A percentile compares a stretch with the other conserved stretches of the same genome.
Evolutionary conservation across 129 eudicot genomes (phyloP).

Genomic region (Ambrosia trifida): DNA sequence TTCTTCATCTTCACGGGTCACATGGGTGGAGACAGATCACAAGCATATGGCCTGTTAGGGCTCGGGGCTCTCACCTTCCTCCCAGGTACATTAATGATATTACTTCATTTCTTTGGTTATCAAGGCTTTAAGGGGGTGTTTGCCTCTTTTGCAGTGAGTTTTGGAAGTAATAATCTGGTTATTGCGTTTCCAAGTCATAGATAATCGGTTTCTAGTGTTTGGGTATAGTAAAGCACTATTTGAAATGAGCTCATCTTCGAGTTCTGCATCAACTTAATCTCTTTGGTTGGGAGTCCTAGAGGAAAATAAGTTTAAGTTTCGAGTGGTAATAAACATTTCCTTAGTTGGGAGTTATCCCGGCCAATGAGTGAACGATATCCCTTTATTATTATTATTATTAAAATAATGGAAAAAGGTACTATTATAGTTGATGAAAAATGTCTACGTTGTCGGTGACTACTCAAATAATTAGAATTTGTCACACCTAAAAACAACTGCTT

Average conservation of each 20-base stretch:
- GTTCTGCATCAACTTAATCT: too few species aligned
- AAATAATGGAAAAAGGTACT: too few species aligned
- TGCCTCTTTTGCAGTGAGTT: not conserved
- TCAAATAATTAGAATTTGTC: not conserved
- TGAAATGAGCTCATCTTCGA: too few species aligned
- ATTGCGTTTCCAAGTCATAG: not conserved
- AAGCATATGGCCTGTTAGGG: constrained; percentile 88
- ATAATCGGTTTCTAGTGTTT: not conserved
- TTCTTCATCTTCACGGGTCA: constrained; percentile 82
- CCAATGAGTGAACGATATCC: too few species aligned
- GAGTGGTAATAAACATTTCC: too few species aligned
- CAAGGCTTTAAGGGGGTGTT: not conserved
- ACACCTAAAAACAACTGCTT: not conserved
- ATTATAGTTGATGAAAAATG: not conserved
- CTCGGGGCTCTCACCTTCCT: constrained; percentile 83
- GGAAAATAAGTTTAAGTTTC: too few species aligned
- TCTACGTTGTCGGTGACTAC: not conserved
- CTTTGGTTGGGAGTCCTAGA: too few species aligned
- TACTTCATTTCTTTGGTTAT: constrained; percentile 10
- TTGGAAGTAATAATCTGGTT: not conserved
- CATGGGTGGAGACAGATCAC: constrained; percentile 90
- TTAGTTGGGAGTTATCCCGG: too few species aligned
- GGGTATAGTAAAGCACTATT: not conserved
- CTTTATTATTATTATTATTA: too few species aligned
- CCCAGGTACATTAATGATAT: constrained; percentile 54